Evolutionary conservation across 2,329 filamentous ascomycete species (phyloP).

Genomic region (Thielaviopsis ethacetica): DNA sequence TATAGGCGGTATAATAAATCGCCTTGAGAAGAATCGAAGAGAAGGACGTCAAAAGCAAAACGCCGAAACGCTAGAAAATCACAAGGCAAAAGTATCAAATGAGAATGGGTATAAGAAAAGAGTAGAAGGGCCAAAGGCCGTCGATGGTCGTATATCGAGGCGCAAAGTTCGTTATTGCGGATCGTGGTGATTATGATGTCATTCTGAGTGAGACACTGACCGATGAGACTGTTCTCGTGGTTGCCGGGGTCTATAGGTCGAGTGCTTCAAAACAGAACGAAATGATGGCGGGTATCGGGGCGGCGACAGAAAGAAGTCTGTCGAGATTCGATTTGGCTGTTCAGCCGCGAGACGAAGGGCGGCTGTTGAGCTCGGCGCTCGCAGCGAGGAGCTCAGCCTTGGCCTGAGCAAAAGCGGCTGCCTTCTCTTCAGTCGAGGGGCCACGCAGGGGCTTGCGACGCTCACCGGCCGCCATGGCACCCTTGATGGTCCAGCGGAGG

Average conservation of each 20-base stretch:
- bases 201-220: neutral
- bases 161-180: neutral
- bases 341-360: neutral
- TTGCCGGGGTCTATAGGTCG: neutral
- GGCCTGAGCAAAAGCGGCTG: slow-evolving; percentile 26
- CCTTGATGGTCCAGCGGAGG: slow-evolving; percentile 25
- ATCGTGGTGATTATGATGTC: neutral
- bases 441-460: slow-evolving; percentile 13
- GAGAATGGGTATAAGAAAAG: neutral
- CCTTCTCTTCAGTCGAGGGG: slow-evolving; percentile 20
- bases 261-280: neutral
- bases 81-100: neutral
- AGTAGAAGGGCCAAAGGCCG: neutral
- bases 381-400: slow-evolving; percentile 31
- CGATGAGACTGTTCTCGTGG: neutral
- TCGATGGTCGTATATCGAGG: neutral
- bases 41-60: neutral
- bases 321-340: neutral
- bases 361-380: slow-evolving; percentile 15
- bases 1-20: neutral
- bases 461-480: slow-evolving; percentile 19
- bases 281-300: no score
- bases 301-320: neutral
- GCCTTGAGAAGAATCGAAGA: neutral
- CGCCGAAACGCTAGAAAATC: neutral